Conservation (phyloP, 2,329 filamentous ascomycete genomes). For the Hymenoscyphus occultus region DNA sequence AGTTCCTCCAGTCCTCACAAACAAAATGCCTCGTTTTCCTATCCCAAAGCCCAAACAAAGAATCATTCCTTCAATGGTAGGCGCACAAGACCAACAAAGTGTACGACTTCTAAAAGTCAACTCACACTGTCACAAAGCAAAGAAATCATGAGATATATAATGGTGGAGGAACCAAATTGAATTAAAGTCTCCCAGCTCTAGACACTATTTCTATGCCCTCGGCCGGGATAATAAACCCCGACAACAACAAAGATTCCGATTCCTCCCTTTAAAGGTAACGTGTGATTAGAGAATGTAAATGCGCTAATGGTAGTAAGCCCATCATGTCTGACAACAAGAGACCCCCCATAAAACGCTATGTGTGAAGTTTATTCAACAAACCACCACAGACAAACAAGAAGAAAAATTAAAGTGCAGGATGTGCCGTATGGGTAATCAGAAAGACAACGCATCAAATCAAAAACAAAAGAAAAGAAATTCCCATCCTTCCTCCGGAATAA, state of each 20-base stretch:
- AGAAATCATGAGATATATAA: not conserved
- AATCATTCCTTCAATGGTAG: no score
- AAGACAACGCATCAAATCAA: conserved; percentile 19
- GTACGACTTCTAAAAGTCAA: no score
- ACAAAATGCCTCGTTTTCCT: no score
- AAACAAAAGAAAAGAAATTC: conserved; percentile 11
- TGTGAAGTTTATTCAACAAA: not conserved
- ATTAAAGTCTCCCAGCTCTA: not conserved
- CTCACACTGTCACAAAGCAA: no score
- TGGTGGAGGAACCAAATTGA: not conserved
- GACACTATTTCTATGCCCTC: not conserved
- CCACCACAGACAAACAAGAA: conserved; percentile 21
- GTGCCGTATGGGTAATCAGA: conserved; percentile 27
- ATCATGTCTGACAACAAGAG: not conserved
- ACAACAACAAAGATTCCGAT: not conserved
- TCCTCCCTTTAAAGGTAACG: not conserved
- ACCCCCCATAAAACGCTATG: not conserved
- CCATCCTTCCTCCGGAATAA: not conserved
- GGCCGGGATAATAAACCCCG: not conserved
- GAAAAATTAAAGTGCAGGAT: conserved; percentile 28
- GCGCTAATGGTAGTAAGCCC: not conserved
- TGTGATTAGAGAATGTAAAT: not conserved
- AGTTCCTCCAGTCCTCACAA: no score
- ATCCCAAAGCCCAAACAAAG: no score
- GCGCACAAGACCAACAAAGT: no score